Percentiles rank a stretch among this genome's conserved stretches.
Evolutionary conservation across 768 basidiomycete genomes (phyloP).

Genomic region (Russula ochroleuca): DNA sequence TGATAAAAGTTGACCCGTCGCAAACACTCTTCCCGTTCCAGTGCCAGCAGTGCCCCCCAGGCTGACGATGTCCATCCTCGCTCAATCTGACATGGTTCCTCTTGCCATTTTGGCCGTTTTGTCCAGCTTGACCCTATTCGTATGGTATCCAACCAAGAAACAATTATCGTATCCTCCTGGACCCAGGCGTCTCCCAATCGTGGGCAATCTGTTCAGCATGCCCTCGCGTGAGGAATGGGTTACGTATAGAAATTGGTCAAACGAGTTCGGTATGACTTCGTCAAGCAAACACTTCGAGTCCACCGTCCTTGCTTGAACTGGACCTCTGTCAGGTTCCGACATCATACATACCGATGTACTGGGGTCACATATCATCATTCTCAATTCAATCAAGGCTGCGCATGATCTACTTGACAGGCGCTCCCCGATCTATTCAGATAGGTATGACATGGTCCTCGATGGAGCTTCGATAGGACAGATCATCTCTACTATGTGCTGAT

Average conservation of each 20-base stretch:
- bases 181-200: slow-evolving; percentile 25
- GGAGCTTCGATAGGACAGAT: background rate
- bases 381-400: slow-evolving; percentile 29
- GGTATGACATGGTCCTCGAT: background rate
- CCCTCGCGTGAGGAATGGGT: slow-evolving; percentile 24
- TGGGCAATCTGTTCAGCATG: slow-evolving; percentile 28
- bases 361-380: slow-evolving; percentile 26
- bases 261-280: slow-evolving; percentile 25
- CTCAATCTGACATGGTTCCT: background rate
- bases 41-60: background rate
- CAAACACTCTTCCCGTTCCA: background rate
- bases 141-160: background rate
- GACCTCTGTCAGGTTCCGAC: slow-evolving; percentile 13
- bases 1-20: background rate
- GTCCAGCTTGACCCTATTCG: background rate
- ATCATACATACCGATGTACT: slow-evolving; percentile 28
- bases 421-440: slow-evolving; percentile 27
- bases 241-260: slow-evolving; percentile 22
- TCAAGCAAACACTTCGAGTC: too few species aligned
- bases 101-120: background rate
- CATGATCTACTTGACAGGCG: slow-evolving; percentile 32
- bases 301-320: background rate
- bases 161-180: slow-evolving; percentile 12
- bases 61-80: background rate
- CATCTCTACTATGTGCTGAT: background rate